phyloP scores from a whole-genome alignment of 768 basidiomycete genomes.

The Hebeloma cylindrosporum region DNA sequence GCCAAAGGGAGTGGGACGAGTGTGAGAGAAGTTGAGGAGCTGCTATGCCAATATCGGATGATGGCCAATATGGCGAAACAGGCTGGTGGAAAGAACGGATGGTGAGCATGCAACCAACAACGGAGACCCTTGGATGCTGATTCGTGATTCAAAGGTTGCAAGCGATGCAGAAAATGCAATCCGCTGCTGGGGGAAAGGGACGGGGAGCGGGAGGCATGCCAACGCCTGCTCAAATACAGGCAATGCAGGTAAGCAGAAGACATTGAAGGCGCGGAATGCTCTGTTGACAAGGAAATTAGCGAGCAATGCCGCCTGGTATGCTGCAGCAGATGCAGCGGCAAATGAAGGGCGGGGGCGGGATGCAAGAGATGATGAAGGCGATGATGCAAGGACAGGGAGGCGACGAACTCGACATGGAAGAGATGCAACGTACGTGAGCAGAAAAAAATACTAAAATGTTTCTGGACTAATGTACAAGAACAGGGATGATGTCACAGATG shows the following conservation, averaged over 20 bases:
- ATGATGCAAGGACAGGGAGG: constrained; percentile 97
- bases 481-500: constrained; percentile 90
- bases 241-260: constrained; percentile 71
- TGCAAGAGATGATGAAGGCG: constrained; percentile 98
- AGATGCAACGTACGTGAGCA: constrained; percentile 76
- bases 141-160: constrained; percentile 53
- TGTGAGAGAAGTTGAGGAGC: constrained; percentile 96
- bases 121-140: constrained; percentile 7
- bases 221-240: constrained; percentile 89
- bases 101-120: too few relatives aligned
- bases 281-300: constrained; percentile 41
- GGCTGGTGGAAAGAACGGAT: constrained; percentile 96
- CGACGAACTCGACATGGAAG: constrained; percentile 89
- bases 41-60: constrained; percentile 95
- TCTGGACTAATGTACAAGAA: constrained; percentile 6
- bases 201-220: constrained; percentile 88
- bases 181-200: constrained; percentile 81
- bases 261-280: background rate
- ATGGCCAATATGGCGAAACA: constrained; percentile 99
- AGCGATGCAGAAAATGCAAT: constrained; percentile 92
- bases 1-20: constrained; percentile 93
- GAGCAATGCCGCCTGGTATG: constrained; percentile 94
- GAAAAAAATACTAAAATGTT: background rate
- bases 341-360: constrained; percentile 77
- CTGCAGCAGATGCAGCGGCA: constrained; percentile 90